phyloP scores from a whole-genome alignment of 164 flowering plant genomes.

The Cinnamomum micranthum region DNA sequence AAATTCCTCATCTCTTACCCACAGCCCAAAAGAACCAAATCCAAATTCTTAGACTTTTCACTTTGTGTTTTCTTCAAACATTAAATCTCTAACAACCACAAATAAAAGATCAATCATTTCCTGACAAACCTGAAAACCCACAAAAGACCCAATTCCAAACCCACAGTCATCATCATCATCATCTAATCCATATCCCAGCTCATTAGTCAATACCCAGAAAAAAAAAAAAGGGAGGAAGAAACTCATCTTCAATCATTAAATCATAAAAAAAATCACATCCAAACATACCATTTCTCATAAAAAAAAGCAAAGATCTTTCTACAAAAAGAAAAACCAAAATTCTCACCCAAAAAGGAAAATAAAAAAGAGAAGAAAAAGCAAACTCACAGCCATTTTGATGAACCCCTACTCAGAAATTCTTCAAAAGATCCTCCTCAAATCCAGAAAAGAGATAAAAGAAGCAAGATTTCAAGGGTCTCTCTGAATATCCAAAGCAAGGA shows the following conservation, averaged over 20 bases:
- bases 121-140: neutral
- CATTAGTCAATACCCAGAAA: neutral
- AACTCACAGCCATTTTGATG: conserved; percentile 7
- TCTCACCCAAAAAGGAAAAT: neutral
- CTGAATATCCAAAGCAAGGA: neutral
- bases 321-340: neutral
- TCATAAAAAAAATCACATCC: neutral
- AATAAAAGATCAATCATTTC: neutral
- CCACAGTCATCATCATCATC: neutral
- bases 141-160: conserved; percentile 5
- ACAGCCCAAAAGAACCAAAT: neutral
- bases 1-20: neutral
- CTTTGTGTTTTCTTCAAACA: neutral
- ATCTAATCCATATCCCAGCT: neutral
- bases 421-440: neutral
- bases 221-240: neutral
- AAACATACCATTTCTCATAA: neutral
- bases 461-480: neutral
- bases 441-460: conserved; percentile 5
- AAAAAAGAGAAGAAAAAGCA: neutral
- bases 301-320: neutral
- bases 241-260: neutral
- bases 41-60: neutral
- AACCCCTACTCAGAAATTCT: neutral
- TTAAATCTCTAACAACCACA: neutral